Percentiles rank a stretch among this genome's conserved stretches.
phyloP scores from a whole-genome alignment of 1,284 basidiomycete species.

The Leccinum cinnamomeum region DNA sequence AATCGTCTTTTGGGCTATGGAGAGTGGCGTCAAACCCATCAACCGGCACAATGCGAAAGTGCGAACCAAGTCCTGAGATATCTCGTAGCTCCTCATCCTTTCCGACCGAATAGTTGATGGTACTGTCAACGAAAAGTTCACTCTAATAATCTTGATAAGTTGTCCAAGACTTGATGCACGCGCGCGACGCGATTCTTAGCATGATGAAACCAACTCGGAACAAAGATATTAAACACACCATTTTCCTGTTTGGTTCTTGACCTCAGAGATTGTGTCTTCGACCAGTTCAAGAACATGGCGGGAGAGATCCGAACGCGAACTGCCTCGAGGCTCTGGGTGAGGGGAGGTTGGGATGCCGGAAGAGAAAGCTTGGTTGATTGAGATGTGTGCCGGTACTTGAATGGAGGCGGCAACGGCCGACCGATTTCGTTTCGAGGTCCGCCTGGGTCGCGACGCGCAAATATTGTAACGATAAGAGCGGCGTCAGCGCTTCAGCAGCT shows the following conservation, averaged over 20 bases:
- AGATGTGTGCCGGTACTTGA: too few species aligned
- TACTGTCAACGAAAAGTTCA: conserved; percentile 79
- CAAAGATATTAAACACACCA: conserved; percentile 55
- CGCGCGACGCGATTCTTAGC: conserved; percentile 8
- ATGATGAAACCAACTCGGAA: conserved; percentile 1
- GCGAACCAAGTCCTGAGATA: conserved; percentile 87
- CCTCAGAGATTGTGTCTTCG: conserved; percentile 90
- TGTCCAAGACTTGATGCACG: conserved; percentile 65
- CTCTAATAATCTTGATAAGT: conserved; percentile 83
- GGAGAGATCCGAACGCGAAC: too few species aligned
- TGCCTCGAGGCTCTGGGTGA: too few species aligned
- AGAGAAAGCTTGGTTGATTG: too few species aligned
- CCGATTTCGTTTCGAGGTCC: too few species aligned
- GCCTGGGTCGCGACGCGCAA: too few species aligned
- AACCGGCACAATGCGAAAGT: not conserved
- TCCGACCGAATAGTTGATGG: conserved; percentile 82
- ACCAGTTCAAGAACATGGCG: too few species aligned
- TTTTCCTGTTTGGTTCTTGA: conserved; percentile 96
- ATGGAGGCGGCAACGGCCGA: too few species aligned
- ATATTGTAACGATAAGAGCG: too few species aligned
- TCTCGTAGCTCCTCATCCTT: conserved; percentile 91
- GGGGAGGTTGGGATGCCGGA: too few species aligned
- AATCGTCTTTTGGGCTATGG: conserved; percentile 88
- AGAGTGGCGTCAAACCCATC: conserved; percentile 8
- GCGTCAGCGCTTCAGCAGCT: too few species aligned